Evolutionary conservation across 495 filamentous ascomycete species (phyloP).

Genomic region (Usnea hakonensis): DNA sequence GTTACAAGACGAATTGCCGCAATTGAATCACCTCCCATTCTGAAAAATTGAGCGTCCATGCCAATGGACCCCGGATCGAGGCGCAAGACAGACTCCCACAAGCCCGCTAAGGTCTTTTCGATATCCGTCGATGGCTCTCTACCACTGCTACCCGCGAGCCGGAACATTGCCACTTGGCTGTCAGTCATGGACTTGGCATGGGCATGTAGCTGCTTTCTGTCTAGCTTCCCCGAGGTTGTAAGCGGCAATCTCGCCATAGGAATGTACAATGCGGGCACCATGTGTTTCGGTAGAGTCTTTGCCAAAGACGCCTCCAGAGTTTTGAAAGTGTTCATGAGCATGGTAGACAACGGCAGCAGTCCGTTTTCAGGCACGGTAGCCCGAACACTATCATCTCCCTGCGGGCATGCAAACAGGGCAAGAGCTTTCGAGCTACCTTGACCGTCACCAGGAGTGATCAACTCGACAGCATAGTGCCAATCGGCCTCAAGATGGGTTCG

Average conservation of each 20-base stretch:
- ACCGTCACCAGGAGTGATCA: constrained; percentile 32
- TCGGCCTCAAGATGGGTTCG: constrained; percentile 39
- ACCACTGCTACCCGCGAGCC: constrained; percentile 31
- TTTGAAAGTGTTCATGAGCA: constrained; percentile 29
- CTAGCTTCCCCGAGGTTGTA: constrained; percentile 44
- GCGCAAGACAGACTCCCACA: constrained; percentile 36
- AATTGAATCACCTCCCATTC: constrained; percentile 49
- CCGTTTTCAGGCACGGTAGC: constrained; percentile 18
- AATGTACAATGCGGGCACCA: constrained; percentile 43
- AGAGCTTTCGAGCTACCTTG: not conserved
- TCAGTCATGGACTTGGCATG: constrained; percentile 36
- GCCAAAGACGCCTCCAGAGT: constrained; percentile 31
- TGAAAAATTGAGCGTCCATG: constrained; percentile 44
- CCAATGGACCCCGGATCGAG: constrained; percentile 36
- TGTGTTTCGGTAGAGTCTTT: constrained; percentile 39
- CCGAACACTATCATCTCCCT: constrained; percentile 22
- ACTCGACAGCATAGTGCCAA: constrained; percentile 24
- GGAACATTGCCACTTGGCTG: constrained; percentile 35
- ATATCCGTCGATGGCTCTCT: constrained; percentile 27
- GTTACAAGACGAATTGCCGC: constrained; percentile 49
- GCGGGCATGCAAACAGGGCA: constrained; percentile 18
- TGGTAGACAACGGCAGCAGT: constrained; percentile 20
- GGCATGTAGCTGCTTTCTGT: constrained; percentile 41
- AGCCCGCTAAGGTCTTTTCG: constrained; percentile 29
- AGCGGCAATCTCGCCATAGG: constrained; percentile 39